phyloP scores from a whole-genome alignment of 176 grass and related monocot genomes.

The Hordeum marinum region DNA sequence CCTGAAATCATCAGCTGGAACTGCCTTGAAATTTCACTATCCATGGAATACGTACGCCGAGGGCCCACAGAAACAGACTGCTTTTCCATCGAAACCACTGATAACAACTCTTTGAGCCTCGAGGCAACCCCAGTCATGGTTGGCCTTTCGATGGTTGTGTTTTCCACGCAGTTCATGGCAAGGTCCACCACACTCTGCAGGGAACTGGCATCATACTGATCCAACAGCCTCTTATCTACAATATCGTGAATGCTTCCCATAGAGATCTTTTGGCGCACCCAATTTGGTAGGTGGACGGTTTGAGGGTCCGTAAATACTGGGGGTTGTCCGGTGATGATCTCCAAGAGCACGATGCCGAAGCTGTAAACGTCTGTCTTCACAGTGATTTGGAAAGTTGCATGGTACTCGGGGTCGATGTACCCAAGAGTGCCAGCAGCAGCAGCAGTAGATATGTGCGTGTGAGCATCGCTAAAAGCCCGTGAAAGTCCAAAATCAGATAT shows the following conservation, averaged over 20 bases:
- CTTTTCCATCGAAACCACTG: background rate
- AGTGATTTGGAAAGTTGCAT: background rate
- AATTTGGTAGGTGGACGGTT: background rate
- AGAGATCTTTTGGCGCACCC: background rate
- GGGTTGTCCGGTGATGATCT: constrained; percentile 3
- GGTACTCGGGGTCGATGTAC: constrained; percentile 9
- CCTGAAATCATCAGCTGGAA: background rate
- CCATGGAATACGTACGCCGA: background rate
- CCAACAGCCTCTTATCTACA: background rate
- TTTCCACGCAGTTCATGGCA: background rate
- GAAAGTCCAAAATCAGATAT: too few relatives aligned
- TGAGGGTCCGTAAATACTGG: background rate
- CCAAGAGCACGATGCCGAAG: background rate
- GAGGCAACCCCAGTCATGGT: constrained; percentile 3
- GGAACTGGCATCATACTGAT: background rate
- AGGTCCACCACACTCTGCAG: constrained; percentile 4
- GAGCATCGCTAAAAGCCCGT: too few relatives aligned
- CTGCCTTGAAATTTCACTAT: background rate
- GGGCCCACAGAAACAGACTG: background rate
- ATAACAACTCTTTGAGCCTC: background rate
- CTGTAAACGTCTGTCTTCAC: background rate
- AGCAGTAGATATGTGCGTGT: too few relatives aligned
- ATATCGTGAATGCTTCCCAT: background rate
- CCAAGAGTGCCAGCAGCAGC: too few relatives aligned
- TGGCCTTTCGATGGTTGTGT: background rate